Evolutionary conservation across 2,329 filamentous ascomycete genomes (phyloP), one percentile per base, ranked within the genome.

Genomic region (Fusarium papillatum): DNA sequence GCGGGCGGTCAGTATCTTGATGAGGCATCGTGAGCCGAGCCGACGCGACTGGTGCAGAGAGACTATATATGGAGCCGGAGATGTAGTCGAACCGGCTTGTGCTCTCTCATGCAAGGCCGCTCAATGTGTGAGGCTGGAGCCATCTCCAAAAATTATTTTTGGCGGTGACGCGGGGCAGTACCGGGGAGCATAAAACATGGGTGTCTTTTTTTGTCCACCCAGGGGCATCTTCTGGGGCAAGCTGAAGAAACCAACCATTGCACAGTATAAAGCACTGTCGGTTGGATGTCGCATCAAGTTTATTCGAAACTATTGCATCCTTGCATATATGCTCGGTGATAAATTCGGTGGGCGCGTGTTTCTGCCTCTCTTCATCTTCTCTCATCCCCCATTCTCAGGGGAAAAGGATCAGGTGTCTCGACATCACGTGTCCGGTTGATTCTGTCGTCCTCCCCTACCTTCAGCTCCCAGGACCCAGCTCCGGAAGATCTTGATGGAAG

Each of bases 1-100:
- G 85, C 66, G 92, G 94, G 70, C 88, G 86, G 78, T 92, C 90
- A 76, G 87, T 86, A 68, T 90, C 88, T 62, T 89, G 89, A 81
- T 90, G 89, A 80, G 89, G 88, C 90, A 92, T 92, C 72, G 76
- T 85, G 79, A 67, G 69, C 68, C 57, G 66, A 53, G 57, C 66
- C 63, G 61, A 69, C 31, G 57, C 66, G 64, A 62, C 64, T 67
- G 57, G 14, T 50, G 41, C 39, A 65, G 64, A 50, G 34, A 64
- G 46, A 48, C 46, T 61, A 53, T 41, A 66, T 73, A 50, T 43
- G 66, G 68, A 50, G 59, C 63, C 64, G 60, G 69, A 66, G 53
- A 74, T 72, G 66, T 69, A 53, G 38, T 64, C 57, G 48, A 62
- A 59, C 71, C 69, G 53, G 50, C 68, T 73, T 76, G 61, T 65